A percentile compares a stretch with the other conserved stretches of the same genome.
These are phyloP conservation scores for Dillenia turbinata DNA, from an alignment of 164 flowering plant species.

Conservation along the genomic window DNA sequence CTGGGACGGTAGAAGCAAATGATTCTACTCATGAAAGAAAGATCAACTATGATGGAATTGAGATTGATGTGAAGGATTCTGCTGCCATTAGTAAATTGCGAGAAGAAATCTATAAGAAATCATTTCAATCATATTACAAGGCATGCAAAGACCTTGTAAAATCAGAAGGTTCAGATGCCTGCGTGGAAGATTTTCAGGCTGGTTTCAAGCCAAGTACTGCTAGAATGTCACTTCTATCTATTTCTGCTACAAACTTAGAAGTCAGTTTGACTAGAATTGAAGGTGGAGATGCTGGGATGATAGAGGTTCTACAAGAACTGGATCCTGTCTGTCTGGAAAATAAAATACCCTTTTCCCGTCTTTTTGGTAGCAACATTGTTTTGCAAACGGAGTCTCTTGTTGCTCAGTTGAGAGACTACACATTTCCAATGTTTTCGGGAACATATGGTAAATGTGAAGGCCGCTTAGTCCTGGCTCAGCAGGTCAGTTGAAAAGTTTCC, in stretches of 20 bases:
- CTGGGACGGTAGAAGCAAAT: constrained; percentile 43
- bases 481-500: constrained; percentile 42
- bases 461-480: constrained; percentile 85
- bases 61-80: constrained; percentile 65
- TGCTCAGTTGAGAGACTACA: constrained; percentile 73
- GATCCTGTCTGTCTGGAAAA: constrained; percentile 69
- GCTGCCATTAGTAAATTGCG: constrained; percentile 44
- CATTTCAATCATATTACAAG: constrained; percentile 79
- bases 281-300: constrained; percentile 92
- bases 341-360: constrained; percentile 80
- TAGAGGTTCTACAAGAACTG: constrained; percentile 76
- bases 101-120: constrained; percentile 71
- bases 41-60: constrained; percentile 47
- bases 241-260: constrained; percentile 73
- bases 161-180: constrained; percentile 94
- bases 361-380: constrained; percentile 71
- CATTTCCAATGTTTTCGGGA: constrained; percentile 73
- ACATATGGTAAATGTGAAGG: constrained; percentile 89
- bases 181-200: constrained; percentile 75
- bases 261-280: constrained; percentile 71
- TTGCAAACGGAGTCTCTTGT: constrained; percentile 64
- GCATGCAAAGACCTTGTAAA: constrained; percentile 65
- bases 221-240: constrained; percentile 77
- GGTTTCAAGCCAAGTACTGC: constrained; percentile 79
- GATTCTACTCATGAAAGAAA: constrained; percentile 41